These are phyloP conservation scores for Rhizopus microsporus DNA, from an alignment of 371 early-diverging fungal species.

Conservation along the genomic window DNA sequence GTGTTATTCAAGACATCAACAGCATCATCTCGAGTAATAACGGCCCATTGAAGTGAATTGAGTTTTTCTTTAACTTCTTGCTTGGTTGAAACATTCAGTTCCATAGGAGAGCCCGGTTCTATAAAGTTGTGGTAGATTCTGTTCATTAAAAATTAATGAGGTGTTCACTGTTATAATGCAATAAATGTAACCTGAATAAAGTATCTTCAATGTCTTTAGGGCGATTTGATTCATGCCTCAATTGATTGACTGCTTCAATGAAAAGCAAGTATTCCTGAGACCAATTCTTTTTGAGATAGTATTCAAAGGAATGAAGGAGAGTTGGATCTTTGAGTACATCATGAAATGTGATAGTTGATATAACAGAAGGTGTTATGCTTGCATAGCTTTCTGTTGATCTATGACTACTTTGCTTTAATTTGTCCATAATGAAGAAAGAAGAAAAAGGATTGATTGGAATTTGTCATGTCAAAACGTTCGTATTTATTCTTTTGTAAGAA, in stretches of 20 bases:
- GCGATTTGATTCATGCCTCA: conserved; percentile 29
- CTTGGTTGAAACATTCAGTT: conserved; percentile 33
- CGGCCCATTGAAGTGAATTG: conserved; percentile 31
- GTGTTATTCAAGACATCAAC: conserved; percentile 30
- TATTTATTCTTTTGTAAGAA: too few relatives aligned
- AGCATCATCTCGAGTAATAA: conserved; percentile 26
- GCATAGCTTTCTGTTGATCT: too few relatives aligned
- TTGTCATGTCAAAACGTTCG: too few relatives aligned
- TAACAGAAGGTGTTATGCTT: background rate
- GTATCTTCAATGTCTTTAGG: conserved; percentile 23
- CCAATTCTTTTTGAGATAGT: conserved; percentile 22
- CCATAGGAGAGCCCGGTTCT: conserved; percentile 26
- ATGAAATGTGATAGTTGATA: conserved; percentile 5
- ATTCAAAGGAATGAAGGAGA: conserved; percentile 34
- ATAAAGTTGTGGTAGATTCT: conserved; percentile 49
- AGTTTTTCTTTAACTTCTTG: conserved; percentile 24
- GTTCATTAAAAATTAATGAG: background rate
- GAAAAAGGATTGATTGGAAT: too few relatives aligned
- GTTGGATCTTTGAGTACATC: conserved; percentile 34
- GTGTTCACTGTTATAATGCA: background rate
- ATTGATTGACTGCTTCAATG: conserved; percentile 44
- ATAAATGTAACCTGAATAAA: conserved; percentile 31
- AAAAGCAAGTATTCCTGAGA: conserved; percentile 44
- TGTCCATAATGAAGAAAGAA: too few relatives aligned
- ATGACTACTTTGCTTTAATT: too few relatives aligned